phyloP scores from a whole-genome alignment of 2,329 filamentous ascomycete genomes.

The Fusarium hostae region DNA sequence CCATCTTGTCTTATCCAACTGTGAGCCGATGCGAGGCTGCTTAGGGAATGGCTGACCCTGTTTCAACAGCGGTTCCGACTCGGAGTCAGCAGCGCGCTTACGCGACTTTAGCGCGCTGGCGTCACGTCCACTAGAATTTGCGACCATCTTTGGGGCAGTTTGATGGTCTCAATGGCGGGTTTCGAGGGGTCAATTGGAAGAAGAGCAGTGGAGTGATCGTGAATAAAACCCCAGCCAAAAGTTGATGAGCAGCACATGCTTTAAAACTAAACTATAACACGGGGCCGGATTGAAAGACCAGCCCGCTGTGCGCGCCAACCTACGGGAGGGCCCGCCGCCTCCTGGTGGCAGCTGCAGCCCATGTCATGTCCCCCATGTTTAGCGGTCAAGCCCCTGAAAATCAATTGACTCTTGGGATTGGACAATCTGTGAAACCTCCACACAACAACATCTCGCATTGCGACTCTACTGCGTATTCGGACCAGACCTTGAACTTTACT shows the following conservation, averaged over 20 bases:
- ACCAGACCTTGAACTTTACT: not conserved
- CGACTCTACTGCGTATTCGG: conserved; percentile 22
- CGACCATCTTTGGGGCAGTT: conserved; percentile 39
- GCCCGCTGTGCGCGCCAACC: not conserved
- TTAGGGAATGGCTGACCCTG: conserved; percentile 54
- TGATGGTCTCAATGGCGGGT: not conserved
- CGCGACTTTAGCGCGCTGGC: conserved; percentile 49
- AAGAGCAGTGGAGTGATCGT: conserved; percentile 25
- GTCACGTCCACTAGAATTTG: conserved; percentile 46
- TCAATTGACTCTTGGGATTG: conserved; percentile 8
- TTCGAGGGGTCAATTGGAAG: conserved; percentile 12
- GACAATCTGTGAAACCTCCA: conserved; percentile 8
- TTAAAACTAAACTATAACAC: conserved; percentile 19
- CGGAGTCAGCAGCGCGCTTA: conserved; percentile 57
- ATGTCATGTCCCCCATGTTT: conserved; percentile 17
- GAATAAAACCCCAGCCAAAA: not conserved
- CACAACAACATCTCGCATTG: conserved; percentile 1
- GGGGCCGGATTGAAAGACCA: conserved; percentile 18
- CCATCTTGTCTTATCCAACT: conserved; percentile 87
- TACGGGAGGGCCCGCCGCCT: conserved; percentile 16
- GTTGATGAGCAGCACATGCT: conserved; percentile 26
- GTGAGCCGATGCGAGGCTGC: conserved; percentile 60
- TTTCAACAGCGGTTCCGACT: conserved; percentile 43
- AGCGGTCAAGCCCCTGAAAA: conserved; percentile 39
- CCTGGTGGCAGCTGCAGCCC: conserved; percentile 26